Percentiles rank a stretch among this genome's conserved stretches.
These are phyloP conservation scores for Pythium rhizo-oryzae DNA, from an alignment of 352 stramenopile species.

Conservation along the genomic window DNA sequence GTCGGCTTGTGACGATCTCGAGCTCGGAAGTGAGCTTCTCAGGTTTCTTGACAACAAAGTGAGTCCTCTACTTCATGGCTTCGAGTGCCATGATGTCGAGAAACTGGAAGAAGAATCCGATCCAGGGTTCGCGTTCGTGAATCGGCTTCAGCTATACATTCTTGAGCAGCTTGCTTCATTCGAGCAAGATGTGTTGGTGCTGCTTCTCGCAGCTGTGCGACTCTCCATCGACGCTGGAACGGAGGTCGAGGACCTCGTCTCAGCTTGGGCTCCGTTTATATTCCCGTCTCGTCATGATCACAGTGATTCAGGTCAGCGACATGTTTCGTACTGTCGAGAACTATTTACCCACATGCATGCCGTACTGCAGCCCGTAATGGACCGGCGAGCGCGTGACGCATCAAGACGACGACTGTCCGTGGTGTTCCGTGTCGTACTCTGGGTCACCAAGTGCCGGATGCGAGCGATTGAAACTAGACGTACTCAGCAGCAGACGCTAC, in stretches of 20 bases:
- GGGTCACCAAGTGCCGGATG: conserved; percentile 1
- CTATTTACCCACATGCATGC: conserved; percentile 7
- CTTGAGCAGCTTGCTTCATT: neutral
- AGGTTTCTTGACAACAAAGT: neutral
- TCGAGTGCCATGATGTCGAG: neutral
- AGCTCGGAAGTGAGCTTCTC: neutral
- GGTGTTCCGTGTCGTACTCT: neutral
- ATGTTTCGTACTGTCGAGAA: neutral
- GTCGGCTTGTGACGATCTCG: neutral
- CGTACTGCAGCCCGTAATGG: neutral
- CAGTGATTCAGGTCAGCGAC: neutral
- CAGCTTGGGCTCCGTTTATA: neutral
- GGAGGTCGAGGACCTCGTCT: neutral
- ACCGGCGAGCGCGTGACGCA: neutral
- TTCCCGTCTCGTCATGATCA: neutral
- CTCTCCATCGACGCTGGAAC: conserved; percentile 20
- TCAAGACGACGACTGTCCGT: neutral
- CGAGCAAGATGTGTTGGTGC: conserved; percentile 10
- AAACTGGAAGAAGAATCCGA: neutral
- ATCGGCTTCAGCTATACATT: neutral
- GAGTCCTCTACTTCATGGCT: neutral
- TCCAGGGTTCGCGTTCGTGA: neutral
- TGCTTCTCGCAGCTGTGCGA: conserved; percentile 18
- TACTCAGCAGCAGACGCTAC: neutral
- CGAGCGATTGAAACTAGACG: neutral